Evolutionary conservation across 164 flowering plant genomes (phyloP).

Genomic region (Nymphaea thermarum): DNA sequence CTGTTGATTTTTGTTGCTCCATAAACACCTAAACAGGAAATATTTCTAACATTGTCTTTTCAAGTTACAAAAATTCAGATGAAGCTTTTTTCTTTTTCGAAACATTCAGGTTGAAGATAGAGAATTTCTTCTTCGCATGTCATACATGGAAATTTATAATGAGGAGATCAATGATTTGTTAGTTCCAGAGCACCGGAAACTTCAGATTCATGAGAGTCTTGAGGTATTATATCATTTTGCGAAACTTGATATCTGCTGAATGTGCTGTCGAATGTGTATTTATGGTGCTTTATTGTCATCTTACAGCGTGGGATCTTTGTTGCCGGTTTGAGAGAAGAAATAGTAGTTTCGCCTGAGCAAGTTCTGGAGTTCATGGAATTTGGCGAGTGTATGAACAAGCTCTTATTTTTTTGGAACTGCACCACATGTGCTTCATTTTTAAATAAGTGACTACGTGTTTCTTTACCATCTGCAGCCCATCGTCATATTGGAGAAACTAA

Average conservation of each 20-base stretch:
- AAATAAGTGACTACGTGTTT: not conserved
- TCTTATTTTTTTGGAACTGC: not conserved
- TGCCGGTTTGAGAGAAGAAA: slow-evolving; percentile 94
- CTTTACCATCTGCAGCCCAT: slow-evolving; percentile 55
- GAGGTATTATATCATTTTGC: slow-evolving; percentile 35
- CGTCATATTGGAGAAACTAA: slow-evolving; percentile 98
- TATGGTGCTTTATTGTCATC: not conserved
- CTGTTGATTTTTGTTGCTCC: too few species aligned
- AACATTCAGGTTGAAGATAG: slow-evolving; percentile 48
- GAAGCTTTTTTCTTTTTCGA: not conserved
- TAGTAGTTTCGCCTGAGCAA: slow-evolving; percentile 88
- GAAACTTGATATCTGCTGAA: not conserved
- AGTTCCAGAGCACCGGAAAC: slow-evolving; percentile 82
- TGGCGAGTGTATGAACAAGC: slow-evolving; percentile 61
- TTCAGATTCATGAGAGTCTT: slow-evolving; percentile 86
- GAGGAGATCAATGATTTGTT: slow-evolving; percentile 92
- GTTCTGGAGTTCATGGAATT: slow-evolving; percentile 81
- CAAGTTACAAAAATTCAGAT: too few species aligned
- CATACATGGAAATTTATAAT: slow-evolving; percentile 94
- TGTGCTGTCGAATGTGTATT: not conserved
- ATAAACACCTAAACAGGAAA: too few species aligned
- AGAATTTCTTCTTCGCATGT: slow-evolving; percentile 91
- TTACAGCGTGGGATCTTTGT: slow-evolving; percentile 85
- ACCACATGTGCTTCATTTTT: not conserved
- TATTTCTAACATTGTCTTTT: too few species aligned